Base-by-base conservation (phyloP, 768 basidiomycete genomes). In the Russula foetens region DNA sequence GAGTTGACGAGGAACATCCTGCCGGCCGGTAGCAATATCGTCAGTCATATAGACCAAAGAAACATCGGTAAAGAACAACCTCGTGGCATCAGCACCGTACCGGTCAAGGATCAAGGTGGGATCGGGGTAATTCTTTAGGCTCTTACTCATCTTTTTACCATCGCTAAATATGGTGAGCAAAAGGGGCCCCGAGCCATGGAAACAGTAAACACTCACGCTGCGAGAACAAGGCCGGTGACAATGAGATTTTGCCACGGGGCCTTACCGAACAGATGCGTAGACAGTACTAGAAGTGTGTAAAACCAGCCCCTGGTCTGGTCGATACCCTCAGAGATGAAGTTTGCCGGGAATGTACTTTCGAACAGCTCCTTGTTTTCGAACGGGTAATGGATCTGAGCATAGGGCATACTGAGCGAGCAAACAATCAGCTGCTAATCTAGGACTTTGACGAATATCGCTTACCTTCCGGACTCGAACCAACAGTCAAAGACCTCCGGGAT, bases 301-400 rank as follows among this genome's bases (percentile, higher is more conserved):
- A 99, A 99, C 97, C 97, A 99, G 24, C 97, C 97, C 67, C 97
- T 85, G 28, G 96, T 98, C 75, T 99, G 97, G 73, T 99, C 97
- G 63, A 99, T 96, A 69, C 95, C 96, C 73, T 99, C 97, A 7
- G 90, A 96, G 29, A 98, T 87, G 71, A 99, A 99, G 69, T 98
- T 89, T 4, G 95, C 97, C 2, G 96, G 97, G 78, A 91, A 95
- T 8, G 84, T 84, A 8, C 75, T 76, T 70, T 94, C 85, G 69
- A 97, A 97, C 45, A 83, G 75, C 31, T 90, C 88, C 72, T 90
- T 87, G 74, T 98, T 98, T 75, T 98, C 97, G 72, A 98, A 98
- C 12, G 97, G 97, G 79, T 97, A 98, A 72, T 99, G 97, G 14
- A 84, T 79, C 69, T 98, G 96, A 3, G 95, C 96, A 70, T 94